These are phyloP conservation scores for Phanerodontia chrysosporium DNA, from an alignment of 768 basidiomycete genomes.

Conservation along the genomic window DNA sequence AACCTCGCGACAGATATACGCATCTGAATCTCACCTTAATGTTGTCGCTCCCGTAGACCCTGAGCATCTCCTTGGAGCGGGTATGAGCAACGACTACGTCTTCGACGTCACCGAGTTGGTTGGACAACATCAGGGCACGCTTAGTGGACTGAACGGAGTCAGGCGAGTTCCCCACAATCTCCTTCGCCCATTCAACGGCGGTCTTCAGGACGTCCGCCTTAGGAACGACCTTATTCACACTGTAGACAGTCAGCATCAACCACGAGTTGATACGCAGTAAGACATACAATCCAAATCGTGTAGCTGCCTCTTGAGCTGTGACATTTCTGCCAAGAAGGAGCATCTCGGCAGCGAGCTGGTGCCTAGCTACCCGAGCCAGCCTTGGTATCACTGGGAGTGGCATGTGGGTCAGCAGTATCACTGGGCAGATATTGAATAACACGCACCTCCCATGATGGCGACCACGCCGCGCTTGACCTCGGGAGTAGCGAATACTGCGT, in stretches of 20 bases:
- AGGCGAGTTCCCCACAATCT: conserved; percentile 64
- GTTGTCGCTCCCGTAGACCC: conserved; percentile 58
- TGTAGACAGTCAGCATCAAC: conserved; percentile 22
- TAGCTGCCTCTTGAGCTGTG: conserved; percentile 61
- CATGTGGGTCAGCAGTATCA: neutral
- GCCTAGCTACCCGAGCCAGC: conserved; percentile 59
- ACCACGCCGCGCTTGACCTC: conserved; percentile 78
- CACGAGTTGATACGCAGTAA: neutral
- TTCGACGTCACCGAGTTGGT: conserved; percentile 48
- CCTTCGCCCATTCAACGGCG: conserved; percentile 58
- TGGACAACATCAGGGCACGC: conserved; percentile 51
- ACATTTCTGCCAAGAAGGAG: conserved; percentile 69
- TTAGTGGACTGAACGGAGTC: conserved; percentile 80
- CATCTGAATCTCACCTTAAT: conserved; percentile 49
- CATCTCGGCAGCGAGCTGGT: conserved; percentile 79
- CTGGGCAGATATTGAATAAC: too few relatives aligned
- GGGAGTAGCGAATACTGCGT: conserved; percentile 68
- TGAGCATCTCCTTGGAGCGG: conserved; percentile 43
- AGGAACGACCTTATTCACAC: conserved; percentile 71
- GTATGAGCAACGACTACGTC: conserved; percentile 45
- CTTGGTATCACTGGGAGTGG: conserved; percentile 57
- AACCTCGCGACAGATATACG: neutral
- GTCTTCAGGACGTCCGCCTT: conserved; percentile 48
- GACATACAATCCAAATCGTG: conserved; percentile 66
- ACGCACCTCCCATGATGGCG: conserved; percentile 66